Evolutionary conservation across 2,329 filamentous ascomycete genomes (phyloP).

Genomic region (Alternaria triticina): DNA sequence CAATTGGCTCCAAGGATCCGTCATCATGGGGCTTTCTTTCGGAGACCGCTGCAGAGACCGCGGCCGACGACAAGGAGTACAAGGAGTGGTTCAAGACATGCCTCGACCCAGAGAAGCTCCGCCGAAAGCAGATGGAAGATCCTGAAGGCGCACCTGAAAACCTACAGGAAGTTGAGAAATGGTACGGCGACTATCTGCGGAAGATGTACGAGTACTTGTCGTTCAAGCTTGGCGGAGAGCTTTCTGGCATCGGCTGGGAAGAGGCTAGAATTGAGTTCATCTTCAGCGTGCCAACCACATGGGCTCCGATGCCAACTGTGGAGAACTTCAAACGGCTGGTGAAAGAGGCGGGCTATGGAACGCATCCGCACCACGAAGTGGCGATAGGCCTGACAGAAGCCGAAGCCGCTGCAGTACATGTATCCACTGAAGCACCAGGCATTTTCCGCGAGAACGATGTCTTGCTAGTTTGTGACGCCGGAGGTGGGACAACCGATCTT

Average conservation of each 20-base stretch:
- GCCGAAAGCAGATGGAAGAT: slow-evolving; percentile 52
- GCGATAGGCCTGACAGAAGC: slow-evolving; percentile 60
- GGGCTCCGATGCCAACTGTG: slow-evolving; percentile 58
- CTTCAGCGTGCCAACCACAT: slow-evolving; percentile 65
- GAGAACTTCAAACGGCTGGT: slow-evolving; percentile 60
- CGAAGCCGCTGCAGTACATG: slow-evolving; percentile 61
- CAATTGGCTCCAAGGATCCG: slow-evolving; percentile 42
- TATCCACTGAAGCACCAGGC: slow-evolving; percentile 46
- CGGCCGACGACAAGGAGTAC: slow-evolving; percentile 53
- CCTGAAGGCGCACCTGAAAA: slow-evolving; percentile 53
- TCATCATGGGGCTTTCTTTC: slow-evolving; percentile 63
- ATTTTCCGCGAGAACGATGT: slow-evolving; percentile 51
- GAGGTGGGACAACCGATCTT: slow-evolving; percentile 57
- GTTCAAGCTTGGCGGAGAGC: slow-evolving; percentile 44
- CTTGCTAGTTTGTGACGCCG: slow-evolving; percentile 59
- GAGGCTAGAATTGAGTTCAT: slow-evolving; percentile 59
- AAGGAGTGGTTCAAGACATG: slow-evolving; percentile 65
- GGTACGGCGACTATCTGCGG: slow-evolving; percentile 58
- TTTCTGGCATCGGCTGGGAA: slow-evolving; percentile 44
- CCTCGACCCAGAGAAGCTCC: slow-evolving; percentile 56
- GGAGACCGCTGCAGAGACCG: slow-evolving; percentile 43
- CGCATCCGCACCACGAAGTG: slow-evolving; percentile 45
- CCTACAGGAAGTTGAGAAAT: slow-evolving; percentile 54
- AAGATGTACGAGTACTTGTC: slow-evolving; percentile 59
- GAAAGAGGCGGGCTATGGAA: slow-evolving; percentile 57